Evolutionary conservation across 495 filamentous ascomycete species (phyloP), one percentile per base, ranked within the genome.

Genomic region (Evansstolkia leycettana): DNA sequence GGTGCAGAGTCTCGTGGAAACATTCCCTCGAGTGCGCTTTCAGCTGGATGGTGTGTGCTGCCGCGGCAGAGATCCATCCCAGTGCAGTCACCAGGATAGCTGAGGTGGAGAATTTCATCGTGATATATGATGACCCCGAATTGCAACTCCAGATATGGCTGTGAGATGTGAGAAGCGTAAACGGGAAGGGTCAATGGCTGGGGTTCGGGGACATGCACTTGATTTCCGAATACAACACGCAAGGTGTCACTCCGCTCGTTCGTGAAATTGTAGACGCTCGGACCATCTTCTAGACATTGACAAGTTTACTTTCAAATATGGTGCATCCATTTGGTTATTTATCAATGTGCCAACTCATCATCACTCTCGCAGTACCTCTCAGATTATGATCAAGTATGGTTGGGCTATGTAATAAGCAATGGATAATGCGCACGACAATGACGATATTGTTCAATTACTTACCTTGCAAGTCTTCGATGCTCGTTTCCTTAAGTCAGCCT

Each of bases 31-130:
- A 76, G 58, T 96, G 87, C 37, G 90, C 76, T 36, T 77, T 76
- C 40, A 98, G 77, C 53, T 92, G 82, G 70, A 98, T 94, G 64
- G 86, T 95, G 77, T 98, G 90, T 44, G 82, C 84, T 38, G 73
- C 55, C 38, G 70, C 67, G 38, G 75, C 62, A 49, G 68, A 62
- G 49, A 83, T 58, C 58, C 81, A 64, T 50, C 70, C 69, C 43
- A 80, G 71, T 30, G 76, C 64, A 53, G 84, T 64, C 49, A 86
- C 54, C 28, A 72, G 51, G 46, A 78, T 57, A 33, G 74, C 59
- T 33, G 60, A 48, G 28, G 63, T 33, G 36, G 65, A 70, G 59
- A 75, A 71, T 32, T 67, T 60, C 75, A 78, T 78, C 23, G 33
- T 57, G 56, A 29, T n/a, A n/a, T n/a, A n/a, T n/a, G n/a, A n/a